phyloP scores from a whole-genome alignment of 148 eudicot species.

The Fallopia convolvulus region DNA sequence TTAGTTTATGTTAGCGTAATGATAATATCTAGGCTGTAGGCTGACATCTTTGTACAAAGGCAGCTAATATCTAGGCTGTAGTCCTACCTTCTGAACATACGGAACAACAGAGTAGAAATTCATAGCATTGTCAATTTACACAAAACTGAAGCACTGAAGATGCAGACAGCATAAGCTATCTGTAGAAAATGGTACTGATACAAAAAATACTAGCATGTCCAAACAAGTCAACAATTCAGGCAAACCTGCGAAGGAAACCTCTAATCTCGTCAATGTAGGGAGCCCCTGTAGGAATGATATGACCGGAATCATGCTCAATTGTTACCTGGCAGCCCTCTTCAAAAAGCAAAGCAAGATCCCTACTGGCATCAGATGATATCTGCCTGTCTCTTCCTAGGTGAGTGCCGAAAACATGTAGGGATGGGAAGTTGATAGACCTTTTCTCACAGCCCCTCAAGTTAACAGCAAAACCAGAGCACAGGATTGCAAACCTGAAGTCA shows the following conservation, averaged over 20 bases:
- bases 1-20: too few relatives aligned
- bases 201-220: background rate
- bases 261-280: constrained; percentile 74
- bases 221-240: constrained; percentile 18
- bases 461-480: constrained; percentile 80
- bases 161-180: background rate
- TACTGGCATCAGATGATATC: constrained; percentile 52
- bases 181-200: background rate
- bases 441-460: constrained; percentile 29
- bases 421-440: constrained; percentile 58
- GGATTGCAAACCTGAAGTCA: constrained; percentile 63
- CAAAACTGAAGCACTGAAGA: background rate
- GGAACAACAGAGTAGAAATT: too few relatives aligned
- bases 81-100: too few relatives aligned
- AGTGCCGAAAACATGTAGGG: constrained; percentile 78
- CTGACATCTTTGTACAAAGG: too few relatives aligned
- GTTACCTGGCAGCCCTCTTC: constrained; percentile 52
- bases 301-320: constrained; percentile 80
- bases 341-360: constrained; percentile 65
- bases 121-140: too few relatives aligned
- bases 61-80: too few relatives aligned
- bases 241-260: constrained; percentile 62
- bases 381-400: constrained; percentile 63
- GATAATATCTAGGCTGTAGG: too few relatives aligned
- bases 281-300: constrained; percentile 74